Evolutionary conservation across 306 rosid genomes (phyloP), one percentile per base, ranked within the genome.

Genomic region (Malus orientalis): DNA sequence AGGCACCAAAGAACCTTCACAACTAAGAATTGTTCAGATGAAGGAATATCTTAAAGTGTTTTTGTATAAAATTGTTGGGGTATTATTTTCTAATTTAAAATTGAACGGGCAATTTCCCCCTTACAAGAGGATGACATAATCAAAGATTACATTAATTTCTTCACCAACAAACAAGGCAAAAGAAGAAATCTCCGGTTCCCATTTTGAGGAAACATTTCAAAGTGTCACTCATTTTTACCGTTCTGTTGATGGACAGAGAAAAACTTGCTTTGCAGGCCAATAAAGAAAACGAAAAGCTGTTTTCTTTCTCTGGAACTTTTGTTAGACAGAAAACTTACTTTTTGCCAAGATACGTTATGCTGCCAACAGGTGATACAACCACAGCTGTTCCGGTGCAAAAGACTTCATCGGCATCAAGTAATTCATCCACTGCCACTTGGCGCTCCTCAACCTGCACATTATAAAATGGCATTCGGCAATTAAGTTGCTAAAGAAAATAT

Each of bases 311-410:
- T 42, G 49, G 40, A 58, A 14, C 16, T 27, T 72, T 30, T 29
- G 47, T 13, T 45, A 61, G 57, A 80, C 27, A 75, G 36, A 38
- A 49, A 64, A 70, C 44, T 40, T 81, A 95, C 99, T 88, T 90
- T 73, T 86, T 75, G 76, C 91, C 97, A 38, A 19, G 88, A 77
- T 86, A 89, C 65, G 99, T 95, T 64, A 95, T 81, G 84, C 97
- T 92, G 76, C 99, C 99, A 69, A 95, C 97, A 44, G 99, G 99
- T 75, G 99, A 95, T 29, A 95, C 81, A 78, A 95, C 99, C 83
- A 95, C 99, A 74, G 99, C 97, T 67, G 97, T 95, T 74, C 99
- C 99, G 0, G 97, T 95, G 76, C 97, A 90, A 83, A 95, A 95
- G 59, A 95, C 99, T 85, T 95, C 97, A 69, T 95, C 97, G 25